Base-by-base conservation (phyloP, 352 stramenopile genomes). In the Globisporangium yorkense region DNA sequence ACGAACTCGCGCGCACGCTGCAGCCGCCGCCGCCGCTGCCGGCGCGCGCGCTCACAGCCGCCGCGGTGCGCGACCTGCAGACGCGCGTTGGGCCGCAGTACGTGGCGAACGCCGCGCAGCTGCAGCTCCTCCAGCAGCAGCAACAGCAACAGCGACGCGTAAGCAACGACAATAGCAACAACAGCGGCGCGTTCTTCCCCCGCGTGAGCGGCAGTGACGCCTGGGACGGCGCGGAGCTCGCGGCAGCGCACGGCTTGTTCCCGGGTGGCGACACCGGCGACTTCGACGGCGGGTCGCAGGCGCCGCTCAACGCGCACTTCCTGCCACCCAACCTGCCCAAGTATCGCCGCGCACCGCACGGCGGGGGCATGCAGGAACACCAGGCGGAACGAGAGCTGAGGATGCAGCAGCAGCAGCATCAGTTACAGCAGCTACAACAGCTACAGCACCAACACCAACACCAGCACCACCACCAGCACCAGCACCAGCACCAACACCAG, bases 401-500 rank as follows among this genome's bases (percentile, higher is more conserved):
- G 3, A 7, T 61, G 31, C 59, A 72, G 39, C 67, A 77, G 12
- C 50, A 72, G n/a, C 62, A 80, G 27, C 33, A 66, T 13, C 57
- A 57, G 40, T 44, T 47, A 6, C 70, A 76, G 41, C 68, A 46
- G 35, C 71, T 73, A 24, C 52, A 54, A 0, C 66, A 74, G 43
- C 65, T 75, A 9, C 50, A 71, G n/a, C 62, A 80, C 24, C 63
- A 61, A 1, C 62, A 73, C 31, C 39, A 66, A 15, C 57, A 57
- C 27, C 49, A 51, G 6, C 70, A 77, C 39, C 68, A 43, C 27
- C 71, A 75, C 21, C 54, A 52, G 0, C 67, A 77, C 6, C 50
- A 72, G n/a, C 62, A 80, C 20, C 63, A 61, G 3, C 62, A 73
- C 31, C 39, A 66, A 13, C 57, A 57, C 33, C 49, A 51, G 8